Conservation (phyloP, 2,329 filamentous ascomycete genomes). For the Monosporascus sp. region DNA sequence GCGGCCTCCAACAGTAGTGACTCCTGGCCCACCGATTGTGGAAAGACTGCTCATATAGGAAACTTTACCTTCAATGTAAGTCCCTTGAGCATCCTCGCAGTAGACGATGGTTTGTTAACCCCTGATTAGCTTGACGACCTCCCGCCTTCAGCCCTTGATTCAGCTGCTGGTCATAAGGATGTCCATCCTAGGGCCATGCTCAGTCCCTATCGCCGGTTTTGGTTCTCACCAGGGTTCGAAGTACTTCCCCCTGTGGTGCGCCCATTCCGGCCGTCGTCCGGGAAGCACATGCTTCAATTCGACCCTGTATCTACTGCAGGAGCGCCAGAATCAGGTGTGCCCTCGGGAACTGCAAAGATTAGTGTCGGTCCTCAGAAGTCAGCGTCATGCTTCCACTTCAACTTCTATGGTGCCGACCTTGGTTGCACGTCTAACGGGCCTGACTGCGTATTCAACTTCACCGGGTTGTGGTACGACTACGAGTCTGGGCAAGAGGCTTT, state of each 20-base stretch:
- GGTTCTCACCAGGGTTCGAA: conserved; percentile 22
- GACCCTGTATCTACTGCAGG: conserved; percentile 20
- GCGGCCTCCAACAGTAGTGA: conserved; percentile 3
- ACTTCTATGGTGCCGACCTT: conserved; percentile 20
- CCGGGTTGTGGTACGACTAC: conserved; percentile 19
- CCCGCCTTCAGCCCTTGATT: conserved; percentile 8
- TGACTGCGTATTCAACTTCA: conserved; percentile 24
- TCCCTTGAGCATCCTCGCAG: neutral
- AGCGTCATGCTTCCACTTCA: conserved; percentile 21
- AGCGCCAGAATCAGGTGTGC: conserved; percentile 6
- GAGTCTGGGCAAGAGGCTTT: conserved; percentile 7
- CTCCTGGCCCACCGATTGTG: conserved; percentile 13
- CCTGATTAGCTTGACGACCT: conserved; percentile 22
- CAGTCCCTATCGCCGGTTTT: conserved; percentile 26
- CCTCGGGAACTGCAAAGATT: conserved; percentile 16
- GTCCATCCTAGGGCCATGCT: conserved; percentile 18
- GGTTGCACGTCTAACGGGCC: conserved; percentile 22
- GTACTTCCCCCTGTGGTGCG: conserved; percentile 13
- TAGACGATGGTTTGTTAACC: conserved; percentile 3
- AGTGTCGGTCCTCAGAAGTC: conserved; percentile 19
- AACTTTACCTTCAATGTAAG: conserved; percentile 25
- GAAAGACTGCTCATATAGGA: conserved; percentile 17
- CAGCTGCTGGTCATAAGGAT: conserved; percentile 8
- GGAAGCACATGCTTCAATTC: conserved; percentile 24
- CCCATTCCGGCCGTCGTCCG: conserved; percentile 22